These are phyloP conservation scores for Secale cereale DNA, from an alignment of 176 grass and related monocot species.

Conservation along the genomic window DNA sequence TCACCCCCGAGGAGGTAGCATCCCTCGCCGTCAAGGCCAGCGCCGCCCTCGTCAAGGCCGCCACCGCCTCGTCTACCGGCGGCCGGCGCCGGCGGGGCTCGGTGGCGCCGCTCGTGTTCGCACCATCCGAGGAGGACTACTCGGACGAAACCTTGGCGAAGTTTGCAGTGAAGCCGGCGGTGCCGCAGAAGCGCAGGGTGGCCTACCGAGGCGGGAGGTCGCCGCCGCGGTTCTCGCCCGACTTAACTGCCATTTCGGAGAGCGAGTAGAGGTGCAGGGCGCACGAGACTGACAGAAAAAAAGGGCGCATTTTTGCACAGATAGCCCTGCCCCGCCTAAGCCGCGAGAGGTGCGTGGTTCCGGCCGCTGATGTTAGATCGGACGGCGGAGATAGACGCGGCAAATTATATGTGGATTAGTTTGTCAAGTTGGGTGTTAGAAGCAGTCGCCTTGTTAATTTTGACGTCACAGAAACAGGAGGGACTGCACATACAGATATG, in stretches of 20 bases:
- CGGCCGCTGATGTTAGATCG: background rate
- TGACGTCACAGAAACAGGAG: constrained; percentile 1
- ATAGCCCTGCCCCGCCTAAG: too few relatives aligned
- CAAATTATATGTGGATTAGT: background rate
- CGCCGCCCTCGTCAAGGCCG: constrained; percentile 25
- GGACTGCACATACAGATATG: background rate
- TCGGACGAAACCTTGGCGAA: background rate
- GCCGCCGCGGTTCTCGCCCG: constrained; percentile 47
- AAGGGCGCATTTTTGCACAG: background rate
- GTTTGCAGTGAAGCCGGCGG: background rate
- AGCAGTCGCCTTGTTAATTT: constrained; percentile 5
- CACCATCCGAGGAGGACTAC: constrained; percentile 31
- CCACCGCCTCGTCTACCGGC: background rate
- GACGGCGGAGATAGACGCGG: background rate
- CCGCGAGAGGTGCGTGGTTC: too few relatives aligned
- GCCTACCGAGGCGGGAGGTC: constrained; percentile 20
- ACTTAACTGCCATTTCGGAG: constrained; percentile 65
- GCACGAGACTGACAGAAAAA: background rate
- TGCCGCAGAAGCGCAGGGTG: constrained; percentile 15
- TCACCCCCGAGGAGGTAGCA: constrained; percentile 36
- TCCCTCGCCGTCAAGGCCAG: constrained; percentile 44
- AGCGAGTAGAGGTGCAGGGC: background rate
- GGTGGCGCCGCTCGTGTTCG: constrained; percentile 30
- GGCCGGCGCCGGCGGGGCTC: background rate
- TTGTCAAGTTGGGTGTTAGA: background rate